Base-by-base conservation (phyloP, 164 flowering plant genomes). In the Umbilicus rupestris region DNA sequence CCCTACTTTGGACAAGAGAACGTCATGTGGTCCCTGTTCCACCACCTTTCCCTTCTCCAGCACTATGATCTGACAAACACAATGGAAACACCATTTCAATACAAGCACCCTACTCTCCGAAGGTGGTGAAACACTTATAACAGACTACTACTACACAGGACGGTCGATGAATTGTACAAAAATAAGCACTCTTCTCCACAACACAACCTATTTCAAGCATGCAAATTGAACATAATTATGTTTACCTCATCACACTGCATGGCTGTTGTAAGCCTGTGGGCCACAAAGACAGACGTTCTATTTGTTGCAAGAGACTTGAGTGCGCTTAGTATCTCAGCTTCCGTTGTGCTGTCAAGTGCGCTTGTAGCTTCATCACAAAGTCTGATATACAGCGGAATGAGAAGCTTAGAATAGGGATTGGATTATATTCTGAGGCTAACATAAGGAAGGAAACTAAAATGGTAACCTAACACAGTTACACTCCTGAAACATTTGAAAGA, bases 351-450 rank as follows among this genome's bases (percentile, higher is more conserved):
- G 81, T 94, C 99, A 22, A 94, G 96, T 39, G 99, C 96, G 80
- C 99, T 94, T 46, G 99, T 94, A 69, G 97, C 99, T 80, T 94
- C 99, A 77, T 94, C 99, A 78, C 97, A 91, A 28, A 94, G 75
- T 82, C 99, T 94, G 78, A 42, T 7, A 35, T 11, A 63, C 0
- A 63, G n/a, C 14, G 5, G 29, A 63, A 63, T 16, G 7, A 1
- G 16, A 35, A 15, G 26, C 12, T 5, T 63, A 4, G 19, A 52
- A 28, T 6, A 55, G 60, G 19, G 60, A n/a, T 17, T 14, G 5
- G n/a, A n/a, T n/a, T n/a, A 14, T 10, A 28, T 28, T 55, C 28
- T 12, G 17, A 52, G 58, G 16, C 29, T 52, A 3, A 52, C 58
- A 52, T 10, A 52, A 24, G 30, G 16, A 41, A 47, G 52, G 4